These are phyloP conservation scores for Forsythia suspensa DNA, from an alignment of 257 asterid genomes.

Conservation along the genomic window DNA sequence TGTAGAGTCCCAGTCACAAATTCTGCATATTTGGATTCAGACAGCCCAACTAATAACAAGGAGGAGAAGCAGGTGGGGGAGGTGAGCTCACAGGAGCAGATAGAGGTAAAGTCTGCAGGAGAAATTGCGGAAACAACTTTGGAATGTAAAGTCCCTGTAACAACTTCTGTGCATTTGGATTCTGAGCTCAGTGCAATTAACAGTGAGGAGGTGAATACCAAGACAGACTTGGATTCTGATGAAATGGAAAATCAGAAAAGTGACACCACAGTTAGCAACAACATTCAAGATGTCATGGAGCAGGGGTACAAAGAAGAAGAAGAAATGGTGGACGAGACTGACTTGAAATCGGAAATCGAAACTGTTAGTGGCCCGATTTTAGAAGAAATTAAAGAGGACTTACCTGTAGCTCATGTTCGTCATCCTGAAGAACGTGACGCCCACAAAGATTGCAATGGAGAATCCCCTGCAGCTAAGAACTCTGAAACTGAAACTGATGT, in stretches of 20 bases:
- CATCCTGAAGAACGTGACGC: constrained; percentile 26
- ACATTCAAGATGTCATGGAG: constrained; percentile 19
- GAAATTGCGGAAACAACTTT: constrained; percentile 25
- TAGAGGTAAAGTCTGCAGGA: constrained; percentile 15
- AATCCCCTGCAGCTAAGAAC: constrained; percentile 18
- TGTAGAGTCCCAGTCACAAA: not conserved
- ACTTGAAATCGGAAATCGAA: constrained; percentile 24
- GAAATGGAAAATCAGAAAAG: constrained; percentile 24
- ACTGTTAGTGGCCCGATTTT: constrained; percentile 22
- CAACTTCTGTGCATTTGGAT: constrained; percentile 23
- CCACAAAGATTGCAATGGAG: constrained; percentile 20
- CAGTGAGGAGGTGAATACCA: constrained; percentile 21
- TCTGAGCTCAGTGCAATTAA: constrained; percentile 15
- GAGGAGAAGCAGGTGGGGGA: not conserved
- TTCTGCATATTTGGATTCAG: not conserved
- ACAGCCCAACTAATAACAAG: not conserved
- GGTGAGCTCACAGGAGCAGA: constrained; percentile 14
- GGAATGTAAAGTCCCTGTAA: constrained; percentile 19
- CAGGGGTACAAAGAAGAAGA: constrained; percentile 27
- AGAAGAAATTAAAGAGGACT: constrained; percentile 25
- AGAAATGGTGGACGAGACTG: constrained; percentile 13
- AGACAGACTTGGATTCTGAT: constrained; percentile 19
- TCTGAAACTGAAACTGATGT: constrained; percentile 27
- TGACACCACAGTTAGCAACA: constrained; percentile 14
- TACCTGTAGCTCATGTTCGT: constrained; percentile 20